A percentile compares a stretch with the other conserved stretches of the same genome.
Conservation (phyloP, 768 basidiomycete species). For the Gymnopilus junonius region DNA sequence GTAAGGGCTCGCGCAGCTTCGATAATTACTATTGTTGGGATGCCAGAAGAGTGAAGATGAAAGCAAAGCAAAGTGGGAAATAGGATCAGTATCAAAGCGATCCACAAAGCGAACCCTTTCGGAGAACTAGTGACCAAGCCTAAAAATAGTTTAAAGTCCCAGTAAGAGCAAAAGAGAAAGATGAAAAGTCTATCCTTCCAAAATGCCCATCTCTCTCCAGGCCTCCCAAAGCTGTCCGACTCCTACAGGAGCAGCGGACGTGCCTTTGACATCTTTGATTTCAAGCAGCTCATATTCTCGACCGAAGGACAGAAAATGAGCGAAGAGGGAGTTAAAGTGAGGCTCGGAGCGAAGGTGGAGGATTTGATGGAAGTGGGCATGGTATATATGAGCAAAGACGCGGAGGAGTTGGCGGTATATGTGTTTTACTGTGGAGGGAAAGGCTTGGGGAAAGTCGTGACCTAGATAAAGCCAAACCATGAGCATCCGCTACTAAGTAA, state of each 20-base stretch:
- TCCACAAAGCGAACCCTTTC: background rate
- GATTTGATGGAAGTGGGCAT: slow-evolving; percentile 91
- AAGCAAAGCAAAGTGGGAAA: background rate
- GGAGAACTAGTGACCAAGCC: background rate
- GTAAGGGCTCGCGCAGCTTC: background rate
- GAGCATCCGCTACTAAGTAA: background rate
- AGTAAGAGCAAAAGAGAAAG: slow-evolving; percentile 5
- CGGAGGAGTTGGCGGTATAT: slow-evolving; percentile 96
- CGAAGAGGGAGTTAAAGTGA: slow-evolving; percentile 97
- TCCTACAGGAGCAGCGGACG: slow-evolving; percentile 65
- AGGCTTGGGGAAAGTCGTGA: slow-evolving; percentile 85
- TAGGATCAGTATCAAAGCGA: background rate
- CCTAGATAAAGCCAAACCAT: slow-evolving; percentile 46
- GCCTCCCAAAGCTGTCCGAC: slow-evolving; percentile 84
- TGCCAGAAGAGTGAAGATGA: background rate
- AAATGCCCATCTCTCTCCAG: slow-evolving; percentile 89
- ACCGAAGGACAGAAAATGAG: slow-evolving; percentile 97
- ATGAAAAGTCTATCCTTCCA: slow-evolving; percentile 46
- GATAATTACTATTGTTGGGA: background rate
- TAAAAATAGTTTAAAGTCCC: background rate
- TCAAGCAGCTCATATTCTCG: slow-evolving; percentile 93
- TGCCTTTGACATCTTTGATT: slow-evolving; percentile 84
- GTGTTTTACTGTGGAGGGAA: slow-evolving; percentile 92
- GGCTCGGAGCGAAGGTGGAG: slow-evolving; percentile 94
- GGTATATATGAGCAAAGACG: slow-evolving; percentile 98